Evolutionary conservation across 371 early-diverging fungal genomes (phyloP).

Genomic region (Mortierella sp.): DNA sequence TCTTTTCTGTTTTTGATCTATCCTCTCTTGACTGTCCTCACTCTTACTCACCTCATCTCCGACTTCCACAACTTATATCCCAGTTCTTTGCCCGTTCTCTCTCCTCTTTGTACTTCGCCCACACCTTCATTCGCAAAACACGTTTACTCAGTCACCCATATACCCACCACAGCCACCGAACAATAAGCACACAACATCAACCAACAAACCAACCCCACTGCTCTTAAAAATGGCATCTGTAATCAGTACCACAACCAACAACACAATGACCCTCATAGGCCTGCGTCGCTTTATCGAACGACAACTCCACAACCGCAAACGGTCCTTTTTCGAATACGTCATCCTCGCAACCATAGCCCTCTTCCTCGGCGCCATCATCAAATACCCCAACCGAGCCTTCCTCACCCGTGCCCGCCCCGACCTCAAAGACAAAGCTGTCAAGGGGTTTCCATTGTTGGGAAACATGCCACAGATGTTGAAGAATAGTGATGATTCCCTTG

Average conservation of each 20-base stretch:
- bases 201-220: no score
- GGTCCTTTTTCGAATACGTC: conserved; percentile 36
- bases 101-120: background rate
- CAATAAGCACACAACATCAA: background rate
- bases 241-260: background rate
- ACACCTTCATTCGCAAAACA: background rate
- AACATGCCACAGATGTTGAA: conserved; percentile 37
- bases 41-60: background rate
- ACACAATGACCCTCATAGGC: conserved; percentile 38
- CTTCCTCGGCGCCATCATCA: conserved; percentile 35
- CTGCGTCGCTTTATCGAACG: conserved; percentile 28
- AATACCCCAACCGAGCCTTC: conserved; percentile 47
- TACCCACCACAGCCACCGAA: background rate
- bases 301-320: conserved; percentile 24
- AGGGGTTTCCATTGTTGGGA: conserved; percentile 38
- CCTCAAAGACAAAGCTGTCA: conserved; percentile 33
- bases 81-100: background rate
- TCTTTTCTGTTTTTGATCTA: background rate
- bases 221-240: background rate
- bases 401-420: conserved; percentile 35
- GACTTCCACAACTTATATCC: background rate
- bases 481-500: conserved; percentile 15
- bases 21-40: background rate
- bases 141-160: background rate
- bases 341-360: conserved; percentile 37